phyloP scores from a whole-genome alignment of 192 early-diverging fungal species.

The Paraglomus occultum region DNA sequence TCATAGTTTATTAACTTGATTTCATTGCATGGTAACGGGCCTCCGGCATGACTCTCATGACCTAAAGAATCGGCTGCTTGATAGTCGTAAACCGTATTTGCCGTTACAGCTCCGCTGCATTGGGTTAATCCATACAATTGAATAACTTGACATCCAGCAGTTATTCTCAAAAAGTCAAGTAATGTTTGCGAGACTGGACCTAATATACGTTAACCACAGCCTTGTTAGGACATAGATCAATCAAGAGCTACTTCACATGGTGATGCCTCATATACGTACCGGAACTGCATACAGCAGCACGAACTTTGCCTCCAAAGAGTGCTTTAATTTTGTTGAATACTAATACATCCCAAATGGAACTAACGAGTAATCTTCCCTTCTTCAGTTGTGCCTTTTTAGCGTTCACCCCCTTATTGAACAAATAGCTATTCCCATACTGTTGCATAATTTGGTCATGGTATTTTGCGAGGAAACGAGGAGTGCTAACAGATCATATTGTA shows the following conservation, averaged over 20 bases:
- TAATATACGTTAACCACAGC: not conserved
- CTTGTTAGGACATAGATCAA: not conserved
- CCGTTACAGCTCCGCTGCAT: constrained; percentile 36
- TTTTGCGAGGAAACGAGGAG: constrained; percentile 29
- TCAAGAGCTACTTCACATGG: not conserved
- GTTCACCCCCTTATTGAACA: constrained; percentile 40
- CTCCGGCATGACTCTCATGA: constrained; percentile 48
- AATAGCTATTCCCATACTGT: constrained; percentile 35
- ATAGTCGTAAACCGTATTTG: constrained; percentile 46
- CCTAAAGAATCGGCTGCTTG: constrained; percentile 24
- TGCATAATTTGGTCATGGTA: constrained; percentile 34
- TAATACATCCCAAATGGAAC: constrained; percentile 43
- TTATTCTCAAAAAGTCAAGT: constrained; percentile 58
- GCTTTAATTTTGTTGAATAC: constrained; percentile 44
- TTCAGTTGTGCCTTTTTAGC: constrained; percentile 29
- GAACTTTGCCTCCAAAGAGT: constrained; percentile 44
- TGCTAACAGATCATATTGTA: constrained; percentile 17
- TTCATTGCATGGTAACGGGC: constrained; percentile 67
- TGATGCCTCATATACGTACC: constrained; percentile 25
- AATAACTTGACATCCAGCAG: constrained; percentile 60
- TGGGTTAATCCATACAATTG: constrained; percentile 49
- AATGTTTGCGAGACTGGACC: constrained; percentile 21
- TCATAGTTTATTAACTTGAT: constrained; percentile 79
- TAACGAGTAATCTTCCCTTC: constrained; percentile 38
- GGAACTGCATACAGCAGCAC: constrained; percentile 30